Conservation (phyloP, 2,329 filamentous ascomycete species). For the Aureobasidium mangrovei region DNA sequence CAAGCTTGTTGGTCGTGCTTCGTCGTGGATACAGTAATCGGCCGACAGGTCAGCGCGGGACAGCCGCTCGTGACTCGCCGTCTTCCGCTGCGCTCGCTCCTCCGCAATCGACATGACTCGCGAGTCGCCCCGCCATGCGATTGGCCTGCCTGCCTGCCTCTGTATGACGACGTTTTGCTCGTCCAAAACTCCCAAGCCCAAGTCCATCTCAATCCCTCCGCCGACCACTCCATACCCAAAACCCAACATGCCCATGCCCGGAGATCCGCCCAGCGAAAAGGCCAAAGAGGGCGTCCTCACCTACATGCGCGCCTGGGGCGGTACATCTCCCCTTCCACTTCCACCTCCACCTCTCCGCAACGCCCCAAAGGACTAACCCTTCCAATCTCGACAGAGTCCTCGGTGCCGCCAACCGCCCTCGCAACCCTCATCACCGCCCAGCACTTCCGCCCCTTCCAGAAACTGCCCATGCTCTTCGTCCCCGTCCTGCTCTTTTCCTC, state of each 20-base stretch:
- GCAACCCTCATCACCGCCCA: constrained; percentile 59
- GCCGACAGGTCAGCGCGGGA: too few species aligned
- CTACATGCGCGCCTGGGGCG: constrained; percentile 43
- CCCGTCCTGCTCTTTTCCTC: constrained; percentile 57
- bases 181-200: too few species aligned
- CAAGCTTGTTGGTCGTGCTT: too few species aligned
- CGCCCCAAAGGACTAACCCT: not conserved
- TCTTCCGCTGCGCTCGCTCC: too few species aligned
- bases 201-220: not conserved
- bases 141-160: too few species aligned
- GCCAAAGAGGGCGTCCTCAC: constrained; percentile 35
- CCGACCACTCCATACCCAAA: not conserved
- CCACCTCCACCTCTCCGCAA: not conserved
- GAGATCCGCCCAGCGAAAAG: constrained; percentile 26
- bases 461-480: constrained; percentile 58
- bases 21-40: too few species aligned
- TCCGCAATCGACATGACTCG: too few species aligned
- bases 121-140: too few species aligned
- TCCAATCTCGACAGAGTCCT: constrained; percentile 38
- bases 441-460: constrained; percentile 57
- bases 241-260: constrained; percentile 32
- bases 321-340: constrained; percentile 33
- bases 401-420: constrained; percentile 53
- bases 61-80: too few species aligned
- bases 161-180: too few species aligned